Conservation (phyloP, 345 rosid genomes). For the Hevea brasiliensis region DNA sequence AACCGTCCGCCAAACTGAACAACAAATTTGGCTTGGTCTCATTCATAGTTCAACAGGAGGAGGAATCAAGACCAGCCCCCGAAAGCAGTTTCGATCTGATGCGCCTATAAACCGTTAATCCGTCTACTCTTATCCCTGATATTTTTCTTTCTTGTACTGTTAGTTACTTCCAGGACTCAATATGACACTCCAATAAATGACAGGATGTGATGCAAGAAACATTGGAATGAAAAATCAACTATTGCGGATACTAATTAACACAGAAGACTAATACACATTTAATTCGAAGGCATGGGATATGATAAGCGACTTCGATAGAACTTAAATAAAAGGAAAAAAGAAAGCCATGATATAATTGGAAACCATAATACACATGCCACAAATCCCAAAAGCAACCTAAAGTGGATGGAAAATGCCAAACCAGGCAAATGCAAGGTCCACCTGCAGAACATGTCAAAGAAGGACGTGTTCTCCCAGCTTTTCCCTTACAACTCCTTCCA, state of each 20-base stretch:
- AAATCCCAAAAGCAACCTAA: slow-evolving; percentile 25
- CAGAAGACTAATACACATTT: not conserved
- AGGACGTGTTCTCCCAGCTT: slow-evolving; percentile 8
- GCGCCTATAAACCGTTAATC: too few species aligned
- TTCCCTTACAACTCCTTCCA: slow-evolving; percentile 11
- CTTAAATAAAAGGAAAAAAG: not conserved
- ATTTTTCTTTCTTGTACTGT: not conserved
- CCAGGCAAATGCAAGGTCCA: slow-evolving; percentile 19
- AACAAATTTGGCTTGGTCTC: too few species aligned
- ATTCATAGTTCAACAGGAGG: too few species aligned
- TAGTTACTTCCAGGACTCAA: not conserved
- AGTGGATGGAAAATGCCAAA: slow-evolving; percentile 19
- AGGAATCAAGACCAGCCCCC: too few species aligned
- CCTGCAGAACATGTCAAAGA: slow-evolving; percentile 25
- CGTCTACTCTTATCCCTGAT: too few species aligned
- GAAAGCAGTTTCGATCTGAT: too few species aligned
- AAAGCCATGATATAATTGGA: slow-evolving; percentile 9
- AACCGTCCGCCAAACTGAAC: too few species aligned
- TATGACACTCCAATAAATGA: not conserved
- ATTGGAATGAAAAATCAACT: not conserved
- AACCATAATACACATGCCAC: slow-evolving; percentile 30
- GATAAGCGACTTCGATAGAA: not conserved
- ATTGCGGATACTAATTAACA: not conserved
- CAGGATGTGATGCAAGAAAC: not conserved
- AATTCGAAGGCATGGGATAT: not conserved